A percentile compares a stretch with the other conserved stretches of the same genome.
Conservation (phyloP, 2,329 filamentous ascomycete genomes). For the Alternaria sp. region DNA sequence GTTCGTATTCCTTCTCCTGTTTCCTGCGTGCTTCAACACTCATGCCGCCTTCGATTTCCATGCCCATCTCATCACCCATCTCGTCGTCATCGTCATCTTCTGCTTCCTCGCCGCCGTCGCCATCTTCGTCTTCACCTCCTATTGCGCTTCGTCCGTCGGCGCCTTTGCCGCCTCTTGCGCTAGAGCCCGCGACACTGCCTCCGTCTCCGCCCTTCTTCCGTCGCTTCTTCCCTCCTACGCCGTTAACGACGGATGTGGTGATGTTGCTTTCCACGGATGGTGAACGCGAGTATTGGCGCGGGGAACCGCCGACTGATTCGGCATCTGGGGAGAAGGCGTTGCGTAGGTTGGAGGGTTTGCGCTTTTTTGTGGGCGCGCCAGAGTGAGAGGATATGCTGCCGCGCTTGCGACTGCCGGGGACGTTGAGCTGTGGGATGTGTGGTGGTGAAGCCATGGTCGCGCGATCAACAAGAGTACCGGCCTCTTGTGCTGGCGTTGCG, state of each 20-base stretch:
- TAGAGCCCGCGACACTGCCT: conserved; percentile 47
- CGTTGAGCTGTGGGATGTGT: conserved; percentile 59
- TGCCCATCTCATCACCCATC: conserved; percentile 51
- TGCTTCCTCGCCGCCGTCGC: conserved; percentile 62
- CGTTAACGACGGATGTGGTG: conserved; percentile 55
- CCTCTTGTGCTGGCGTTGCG: background rate
- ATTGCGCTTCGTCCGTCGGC: conserved; percentile 43
- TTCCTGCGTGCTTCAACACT: conserved; percentile 66
- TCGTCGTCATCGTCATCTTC: conserved; percentile 65
- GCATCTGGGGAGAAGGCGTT: conserved; percentile 79
- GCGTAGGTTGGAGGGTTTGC: conserved; percentile 76
- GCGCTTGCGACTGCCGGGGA: conserved; percentile 73
- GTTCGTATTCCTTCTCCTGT: conserved; percentile 71
- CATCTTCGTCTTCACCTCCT: conserved; percentile 60
- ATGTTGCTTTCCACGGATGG: conserved; percentile 69
- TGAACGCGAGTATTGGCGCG: conserved; percentile 63
- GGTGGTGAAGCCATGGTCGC: conserved; percentile 66
- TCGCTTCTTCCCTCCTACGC: conserved; percentile 62
- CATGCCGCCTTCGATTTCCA: conserved; percentile 56
- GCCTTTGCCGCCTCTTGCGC: conserved; percentile 36
- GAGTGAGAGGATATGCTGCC: conserved; percentile 61
- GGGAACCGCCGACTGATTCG: conserved; percentile 51
- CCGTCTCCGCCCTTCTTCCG: conserved; percentile 54
- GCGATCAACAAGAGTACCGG: background rate
- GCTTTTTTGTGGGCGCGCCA: conserved; percentile 61